Evolutionary conservation across 208 protist genomes (phyloP).

Genomic region (Acanthamoeba sp.): DNA sequence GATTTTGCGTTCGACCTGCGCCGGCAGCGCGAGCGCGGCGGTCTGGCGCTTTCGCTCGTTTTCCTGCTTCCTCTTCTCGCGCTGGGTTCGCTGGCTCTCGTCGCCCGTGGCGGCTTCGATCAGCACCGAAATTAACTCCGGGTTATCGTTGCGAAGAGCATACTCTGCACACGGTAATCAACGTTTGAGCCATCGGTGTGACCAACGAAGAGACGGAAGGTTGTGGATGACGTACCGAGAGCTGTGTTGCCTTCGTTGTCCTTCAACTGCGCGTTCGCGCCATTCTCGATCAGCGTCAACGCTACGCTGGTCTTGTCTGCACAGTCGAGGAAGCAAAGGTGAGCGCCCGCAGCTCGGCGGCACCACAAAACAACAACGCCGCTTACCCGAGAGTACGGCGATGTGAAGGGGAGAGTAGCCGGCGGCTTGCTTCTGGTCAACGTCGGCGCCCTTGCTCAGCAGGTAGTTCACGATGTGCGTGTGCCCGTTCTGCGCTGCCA

Average conservation of each 20-base stretch:
- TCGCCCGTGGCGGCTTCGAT: conserved; percentile 21
- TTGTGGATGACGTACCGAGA: neutral
- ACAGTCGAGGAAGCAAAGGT: neutral
- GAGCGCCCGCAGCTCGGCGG: neutral
- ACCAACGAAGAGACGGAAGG: neutral
- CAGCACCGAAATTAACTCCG: conserved; percentile 59
- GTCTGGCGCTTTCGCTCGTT: conserved; percentile 36
- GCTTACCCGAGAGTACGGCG: conserved; percentile 9
- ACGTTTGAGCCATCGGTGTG: neutral
- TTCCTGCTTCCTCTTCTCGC: neutral
- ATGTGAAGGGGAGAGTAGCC: conserved; percentile 36
- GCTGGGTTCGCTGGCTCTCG: neutral
- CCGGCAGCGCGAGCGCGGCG: neutral
- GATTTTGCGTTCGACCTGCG: conserved; percentile 17
- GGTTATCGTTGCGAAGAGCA: conserved; percentile 18
- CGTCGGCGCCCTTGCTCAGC: neutral
- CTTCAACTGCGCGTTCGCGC: neutral
- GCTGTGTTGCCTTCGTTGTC: conserved; percentile 39
- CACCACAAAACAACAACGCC: neutral
- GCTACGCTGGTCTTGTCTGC: conserved; percentile 29
- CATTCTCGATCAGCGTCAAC: conserved; percentile 13
- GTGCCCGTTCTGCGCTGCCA: conserved; percentile 22
- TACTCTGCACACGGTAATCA: neutral
- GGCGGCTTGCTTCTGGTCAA: conserved; percentile 2
- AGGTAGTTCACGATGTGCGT: conserved; percentile 39